phyloP scores from a whole-genome alignment of 345 rosid species.

The Eucalyptus coolabah region DNA sequence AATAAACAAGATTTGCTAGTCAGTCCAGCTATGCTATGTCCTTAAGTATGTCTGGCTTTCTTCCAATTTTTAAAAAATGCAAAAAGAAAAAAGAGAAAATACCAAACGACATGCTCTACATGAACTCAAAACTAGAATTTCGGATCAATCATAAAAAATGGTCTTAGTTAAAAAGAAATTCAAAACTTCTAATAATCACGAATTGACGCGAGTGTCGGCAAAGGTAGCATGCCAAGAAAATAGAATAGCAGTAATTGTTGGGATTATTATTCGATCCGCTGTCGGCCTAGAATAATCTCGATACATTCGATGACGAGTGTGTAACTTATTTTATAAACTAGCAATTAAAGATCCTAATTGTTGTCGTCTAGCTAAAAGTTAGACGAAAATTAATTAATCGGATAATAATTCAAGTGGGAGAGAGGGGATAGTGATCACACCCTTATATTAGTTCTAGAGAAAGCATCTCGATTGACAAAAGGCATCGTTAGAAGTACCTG shows the following conservation, averaged over 20 bases:
- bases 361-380: not conserved
- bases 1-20: not conserved
- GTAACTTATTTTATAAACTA: not conserved
- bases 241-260: not conserved
- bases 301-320: not conserved
- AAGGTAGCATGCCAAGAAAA: not conserved
- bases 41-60: not conserved
- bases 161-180: not conserved
- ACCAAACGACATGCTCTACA: not conserved
- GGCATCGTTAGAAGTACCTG: constrained; percentile 1
- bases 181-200: not conserved
- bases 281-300: not conserved
- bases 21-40: not conserved
- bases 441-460: not conserved
- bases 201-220: not conserved
- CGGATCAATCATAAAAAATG: not conserved
- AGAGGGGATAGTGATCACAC: not conserved
- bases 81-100: not conserved
- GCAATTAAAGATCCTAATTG: not conserved
- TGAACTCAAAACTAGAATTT: not conserved
- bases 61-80: not conserved
- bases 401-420: not conserved
- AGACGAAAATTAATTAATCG: not conserved
- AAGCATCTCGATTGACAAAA: not conserved
- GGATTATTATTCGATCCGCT: not conserved